Base-by-base conservation (phyloP, 495 filamentous ascomycete species). In the Penicillium robsamsonii region DNA sequence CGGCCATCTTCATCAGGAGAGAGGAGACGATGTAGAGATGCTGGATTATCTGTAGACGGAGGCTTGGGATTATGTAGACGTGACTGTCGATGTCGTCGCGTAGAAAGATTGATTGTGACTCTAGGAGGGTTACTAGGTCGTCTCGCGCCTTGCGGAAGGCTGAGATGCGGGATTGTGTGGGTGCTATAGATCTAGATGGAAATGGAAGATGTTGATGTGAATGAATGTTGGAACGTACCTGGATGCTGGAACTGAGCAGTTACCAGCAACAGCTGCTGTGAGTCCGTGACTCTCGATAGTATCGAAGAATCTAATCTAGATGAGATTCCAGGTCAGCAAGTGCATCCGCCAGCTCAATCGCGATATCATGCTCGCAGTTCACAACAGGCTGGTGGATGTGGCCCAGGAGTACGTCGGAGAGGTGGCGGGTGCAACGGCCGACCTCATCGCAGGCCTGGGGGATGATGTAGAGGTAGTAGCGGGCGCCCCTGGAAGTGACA, bases 171-270 rank as follows among this genome's bases (percentile, higher is more conserved):
- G 27, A n/a, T 3, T 30, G 4, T 27, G 42, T 38, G 22, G 20
- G 18, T 15, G 11, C 0, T 30, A 12, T 10, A 47, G 40, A 40
- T 27, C 18, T 49, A n/a, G 46, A 35, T 37, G 15, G 3, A 38
- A 6, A 35, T 35, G 31, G 11, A 24, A 37, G n/a, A 37, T 49
- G 30, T 49, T 17, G 25, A 49, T n/a, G 17, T 8, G 3, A 38
- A 15, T n/a, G 46, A 37, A 31, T 47, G 8, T 15, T 22, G 17
- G 18, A 25, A 49, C 46, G 31, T 37, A 49, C 46, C 46, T 49
- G 46, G 12, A 5, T 22, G 18, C 17, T 25, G 12, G 46, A 33
- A 4, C 10, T 43, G 18, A 43, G 41, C 6, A 17, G 35, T 7
- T 8, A 37, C 15, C 3, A 46, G 44, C 24, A 29, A n/a, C 10